A percentile compares a stretch with the other conserved stretches of the same genome.
Evolutionary conservation across 2,329 filamentous ascomycete genomes (phyloP).

Genomic region (Epichloe sylvatica): DNA sequence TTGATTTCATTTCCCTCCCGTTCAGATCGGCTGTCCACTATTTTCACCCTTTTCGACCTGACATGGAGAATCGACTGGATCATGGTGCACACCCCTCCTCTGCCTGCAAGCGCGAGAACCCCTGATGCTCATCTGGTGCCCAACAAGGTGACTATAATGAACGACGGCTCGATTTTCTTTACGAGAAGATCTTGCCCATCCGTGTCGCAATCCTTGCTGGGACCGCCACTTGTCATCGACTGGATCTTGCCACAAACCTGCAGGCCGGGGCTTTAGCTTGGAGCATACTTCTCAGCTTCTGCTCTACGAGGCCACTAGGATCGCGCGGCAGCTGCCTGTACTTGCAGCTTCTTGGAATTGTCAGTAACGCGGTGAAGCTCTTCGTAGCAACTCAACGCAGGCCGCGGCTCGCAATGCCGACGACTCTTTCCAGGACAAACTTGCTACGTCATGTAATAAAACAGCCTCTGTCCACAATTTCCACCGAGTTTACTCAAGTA

Average conservation of each 20-base stretch:
- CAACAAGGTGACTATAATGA: background rate
- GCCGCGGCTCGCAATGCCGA: background rate
- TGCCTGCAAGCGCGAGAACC: background rate
- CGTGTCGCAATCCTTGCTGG: background rate
- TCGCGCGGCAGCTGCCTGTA: background rate
- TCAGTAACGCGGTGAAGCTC: background rate
- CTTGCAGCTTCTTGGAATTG: background rate
- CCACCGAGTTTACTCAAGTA: background rate
- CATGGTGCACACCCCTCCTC: background rate
- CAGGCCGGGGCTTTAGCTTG: too few species aligned
- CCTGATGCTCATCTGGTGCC: background rate
- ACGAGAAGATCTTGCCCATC: background rate
- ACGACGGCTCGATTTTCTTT: background rate
- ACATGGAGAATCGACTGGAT: background rate
- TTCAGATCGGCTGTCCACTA: too few species aligned
- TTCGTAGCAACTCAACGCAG: background rate
- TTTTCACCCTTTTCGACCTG: too few species aligned
- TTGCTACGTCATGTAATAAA: background rate
- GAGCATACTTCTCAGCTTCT: background rate
- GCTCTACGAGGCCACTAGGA: background rate
- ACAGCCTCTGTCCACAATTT: background rate
- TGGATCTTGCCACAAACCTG: background rate
- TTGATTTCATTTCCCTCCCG: too few species aligned
- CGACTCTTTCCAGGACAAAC: background rate
- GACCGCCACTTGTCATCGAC: background rate